Percentiles rank a stretch among this genome's conserved stretches.
Evolutionary conservation across 2,329 filamentous ascomycete species (phyloP).

Genomic region (Venturia effusa): DNA sequence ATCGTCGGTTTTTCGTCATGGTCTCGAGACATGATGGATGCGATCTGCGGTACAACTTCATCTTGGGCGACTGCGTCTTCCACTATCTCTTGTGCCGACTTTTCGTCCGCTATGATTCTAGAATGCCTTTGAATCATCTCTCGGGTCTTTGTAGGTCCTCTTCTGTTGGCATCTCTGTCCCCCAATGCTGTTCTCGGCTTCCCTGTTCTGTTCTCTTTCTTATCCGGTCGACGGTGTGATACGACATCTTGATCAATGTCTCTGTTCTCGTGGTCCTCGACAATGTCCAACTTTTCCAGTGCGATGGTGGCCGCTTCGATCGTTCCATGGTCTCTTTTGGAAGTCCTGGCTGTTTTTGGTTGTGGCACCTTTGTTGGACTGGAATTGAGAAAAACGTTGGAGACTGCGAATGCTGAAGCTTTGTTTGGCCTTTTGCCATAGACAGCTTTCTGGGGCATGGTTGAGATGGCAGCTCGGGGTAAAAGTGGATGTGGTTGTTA

Average conservation of each 20-base stretch:
- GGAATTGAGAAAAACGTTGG: constrained; percentile 3
- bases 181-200: not conserved
- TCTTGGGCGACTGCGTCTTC: not conserved
- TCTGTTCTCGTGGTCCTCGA: not conserved
- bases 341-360: not conserved
- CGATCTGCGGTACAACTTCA: not conserved
- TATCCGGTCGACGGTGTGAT: not conserved
- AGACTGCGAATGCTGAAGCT: constrained; percentile 7
- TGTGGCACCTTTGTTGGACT: constrained; percentile 3
- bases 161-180: not conserved
- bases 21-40: not conserved
- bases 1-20: not conserved
- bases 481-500: not conserved
- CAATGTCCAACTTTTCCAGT: not conserved
- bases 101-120: not conserved
- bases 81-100: not conserved
- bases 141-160: not conserved
- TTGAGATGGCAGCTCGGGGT: not conserved
- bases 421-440: constrained; percentile 7
- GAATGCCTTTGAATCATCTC: not conserved
- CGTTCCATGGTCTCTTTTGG: not conserved
- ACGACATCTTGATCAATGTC: not conserved
- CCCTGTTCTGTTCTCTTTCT: not conserved
- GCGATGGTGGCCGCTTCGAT: not conserved
- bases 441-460: constrained; percentile 5